Evolutionary conservation across 257 asterid genomes (phyloP), one percentile per base, ranked within the genome.

Genomic region (Salvia hispanica): DNA sequence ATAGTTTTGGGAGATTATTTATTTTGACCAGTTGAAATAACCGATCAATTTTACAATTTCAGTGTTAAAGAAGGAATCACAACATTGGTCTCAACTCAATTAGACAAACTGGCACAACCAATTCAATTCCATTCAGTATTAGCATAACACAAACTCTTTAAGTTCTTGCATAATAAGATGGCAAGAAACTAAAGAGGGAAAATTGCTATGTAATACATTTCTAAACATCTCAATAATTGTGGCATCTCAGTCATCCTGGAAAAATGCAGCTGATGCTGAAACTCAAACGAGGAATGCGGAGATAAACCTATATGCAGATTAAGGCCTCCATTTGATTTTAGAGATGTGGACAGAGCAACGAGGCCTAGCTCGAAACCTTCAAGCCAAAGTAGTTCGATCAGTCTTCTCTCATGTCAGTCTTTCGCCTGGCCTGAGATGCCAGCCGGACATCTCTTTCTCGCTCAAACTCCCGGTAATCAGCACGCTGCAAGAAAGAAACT

Each of bases 361-460:
- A 50, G 60, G 21, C 18, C 70, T 52, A 43, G 46, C 28, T 39
- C 8, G 7, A 37, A 37, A 6, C 21, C 15, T 50, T 31, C 8
- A 7, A 3, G 58, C 44, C 45, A 42, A 11, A 44, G 52, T 0
- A 66, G n/a, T 31, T 59, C 74, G 76, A 85, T 47, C 47, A 79
- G 18, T 93, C 99, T 13, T 90, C 96, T 9, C 86, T 84, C 97
- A 90, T 85, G 63, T 90, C 97, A 9, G 86, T 75, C 78, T 84
- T 93, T 77, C 97, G 84, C 77, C 84, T 90, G 36, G 96, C 78
- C 64, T 88, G 97, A 37, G 55, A 37, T 7, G 97, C 88, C 48
- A 90, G 97, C 4, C 99, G 91, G 31, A 80, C 99, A 53, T 93
- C 97, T 69, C 97, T 86, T 82, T 88, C 97, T 44, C 96, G 84